A percentile compares a stretch with the other conserved stretches of the same genome.
Conservation (phyloP, 2,329 filamentous ascomycete genomes). For the Hymenoscyphus repandus region DNA sequence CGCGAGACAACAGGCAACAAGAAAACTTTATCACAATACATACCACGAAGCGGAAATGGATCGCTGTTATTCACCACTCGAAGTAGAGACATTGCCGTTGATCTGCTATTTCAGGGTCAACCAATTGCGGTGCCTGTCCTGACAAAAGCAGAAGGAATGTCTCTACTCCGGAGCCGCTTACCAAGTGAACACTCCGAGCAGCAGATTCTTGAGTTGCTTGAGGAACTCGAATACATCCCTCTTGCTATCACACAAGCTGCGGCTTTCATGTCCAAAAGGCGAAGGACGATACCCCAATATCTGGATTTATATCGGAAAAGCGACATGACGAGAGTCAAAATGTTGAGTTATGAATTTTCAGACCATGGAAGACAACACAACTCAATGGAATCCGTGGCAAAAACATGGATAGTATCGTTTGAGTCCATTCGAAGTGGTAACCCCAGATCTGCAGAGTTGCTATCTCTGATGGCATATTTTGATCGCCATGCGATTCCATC, state of each 20-base stretch:
- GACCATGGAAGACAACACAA: constrained; percentile 1
- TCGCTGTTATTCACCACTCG: constrained; percentile 12
- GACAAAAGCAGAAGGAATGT: neutral
- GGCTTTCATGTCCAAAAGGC: constrained; percentile 8
- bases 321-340: neutral
- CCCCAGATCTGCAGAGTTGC: constrained; percentile 10
- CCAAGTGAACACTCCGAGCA: neutral
- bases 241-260: constrained; percentile 15
- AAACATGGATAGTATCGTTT: constrained; percentile 33
- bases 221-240: constrained; percentile 8
- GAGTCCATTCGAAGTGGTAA: constrained; percentile 29
- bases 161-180: neutral
- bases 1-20: neutral
- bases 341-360: constrained; percentile 13
- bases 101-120: neutral
- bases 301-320: constrained; percentile 5
- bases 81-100: neutral
- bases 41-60: constrained; percentile 7
- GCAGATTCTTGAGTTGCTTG: constrained; percentile 1
- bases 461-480: constrained; percentile 16
- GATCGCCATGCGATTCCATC: constrained; percentile 7
- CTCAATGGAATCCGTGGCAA: constrained; percentile 25
- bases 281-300: constrained; percentile 4
- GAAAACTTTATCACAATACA: constrained; percentile 4
- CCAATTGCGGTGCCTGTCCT: neutral